Evolutionary conservation across 2,329 filamentous ascomycete species (phyloP), one percentile per base, ranked within the genome.

Genomic region (Paraphaeosphaeria minitans): DNA sequence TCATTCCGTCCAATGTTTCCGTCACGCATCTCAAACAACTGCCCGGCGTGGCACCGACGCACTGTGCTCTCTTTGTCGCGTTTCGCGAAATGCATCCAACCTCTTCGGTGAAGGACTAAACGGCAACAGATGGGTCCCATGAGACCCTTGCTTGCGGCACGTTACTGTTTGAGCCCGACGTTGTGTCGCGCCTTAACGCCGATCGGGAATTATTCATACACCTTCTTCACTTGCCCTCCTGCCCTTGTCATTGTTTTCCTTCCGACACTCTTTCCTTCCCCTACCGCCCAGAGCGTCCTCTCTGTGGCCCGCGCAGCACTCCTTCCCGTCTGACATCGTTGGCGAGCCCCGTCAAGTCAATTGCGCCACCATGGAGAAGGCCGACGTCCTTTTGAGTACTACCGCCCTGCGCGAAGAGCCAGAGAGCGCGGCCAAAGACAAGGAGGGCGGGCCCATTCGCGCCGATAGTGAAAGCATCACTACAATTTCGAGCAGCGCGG

Each of bases 361-460:
- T 16, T 27, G 55, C 49, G 51, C 43, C 59, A 53, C 58, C 62
- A 74, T 74, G 71, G 69, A 69, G 49, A 65, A 68, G 57, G 53
- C 66, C 42, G 65, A 67, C 41, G 57, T 60, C 29, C 68, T 66
- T 48, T 56, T 63, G 41, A 64, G 68, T 55, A 60, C 60, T 55
- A 62, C 64, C 24, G 61, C 61, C 29, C 55, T 60, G 46, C 66
- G 59, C 51, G 62, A 73, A 37, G 65, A 70, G 9, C 67, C 67
- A 31, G 63, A 67, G 41, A 65, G 60, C 29, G 55, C 61, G n/a
- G 70, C 65, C 12, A 75, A 67, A 54, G 69, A 73, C 21, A 75
- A 67, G 53, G 69, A 73, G 21, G 59, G 52, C 43, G 56, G 55
- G 41, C 62, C 66, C 39, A 21, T 50, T 21, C 54, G 65, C n/a